These are phyloP conservation scores for Astrothelium subdiscretum DNA, from an alignment of 495 filamentous ascomycete species.

Conservation along the genomic window DNA sequence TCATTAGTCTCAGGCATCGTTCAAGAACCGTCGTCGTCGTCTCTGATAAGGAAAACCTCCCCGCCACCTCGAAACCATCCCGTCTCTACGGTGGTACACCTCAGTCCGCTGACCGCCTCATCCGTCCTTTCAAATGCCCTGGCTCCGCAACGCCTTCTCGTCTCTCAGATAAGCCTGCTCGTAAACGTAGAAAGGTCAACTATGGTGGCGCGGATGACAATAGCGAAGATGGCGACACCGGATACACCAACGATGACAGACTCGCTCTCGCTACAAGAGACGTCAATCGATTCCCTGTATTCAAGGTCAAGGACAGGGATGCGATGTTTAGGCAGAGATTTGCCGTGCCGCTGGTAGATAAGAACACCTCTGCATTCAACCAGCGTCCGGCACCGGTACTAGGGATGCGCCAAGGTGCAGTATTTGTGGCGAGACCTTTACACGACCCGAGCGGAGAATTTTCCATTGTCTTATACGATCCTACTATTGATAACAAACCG, in stretches of 20 bases:
- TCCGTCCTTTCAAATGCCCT: conserved; percentile 88
- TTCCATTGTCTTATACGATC: conserved; percentile 91
- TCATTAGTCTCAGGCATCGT: conserved; percentile 5
- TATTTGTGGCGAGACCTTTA: conserved; percentile 79
- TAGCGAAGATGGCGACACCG: conserved; percentile 59
- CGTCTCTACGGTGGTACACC: conserved; percentile 32
- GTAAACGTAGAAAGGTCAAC: conserved; percentile 82
- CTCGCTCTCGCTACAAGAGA: conserved; percentile 79
- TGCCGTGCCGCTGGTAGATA: conserved; percentile 75
- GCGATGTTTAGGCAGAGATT: conserved; percentile 73
- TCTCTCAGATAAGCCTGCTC: conserved; percentile 65
- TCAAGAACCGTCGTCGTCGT: neutral
- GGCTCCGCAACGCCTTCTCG: conserved; percentile 61
- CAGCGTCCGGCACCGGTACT: conserved; percentile 72
- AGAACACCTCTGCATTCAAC: conserved; percentile 58
- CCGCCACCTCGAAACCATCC: conserved; percentile 7
- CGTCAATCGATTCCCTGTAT: conserved; percentile 80
- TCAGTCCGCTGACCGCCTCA: conserved; percentile 56
- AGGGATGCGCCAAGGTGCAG: conserved; percentile 70
- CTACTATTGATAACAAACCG: conserved; percentile 73
- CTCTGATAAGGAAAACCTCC: conserved; percentile 4
- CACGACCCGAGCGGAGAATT: conserved; percentile 96
- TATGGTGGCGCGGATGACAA: conserved; percentile 74
- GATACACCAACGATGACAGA: conserved; percentile 81
- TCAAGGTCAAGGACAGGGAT: conserved; percentile 80